Evolutionary conservation across 768 basidiomycete genomes (phyloP), one percentile per base, ranked within the genome.

Genomic region (Russula compacta): DNA sequence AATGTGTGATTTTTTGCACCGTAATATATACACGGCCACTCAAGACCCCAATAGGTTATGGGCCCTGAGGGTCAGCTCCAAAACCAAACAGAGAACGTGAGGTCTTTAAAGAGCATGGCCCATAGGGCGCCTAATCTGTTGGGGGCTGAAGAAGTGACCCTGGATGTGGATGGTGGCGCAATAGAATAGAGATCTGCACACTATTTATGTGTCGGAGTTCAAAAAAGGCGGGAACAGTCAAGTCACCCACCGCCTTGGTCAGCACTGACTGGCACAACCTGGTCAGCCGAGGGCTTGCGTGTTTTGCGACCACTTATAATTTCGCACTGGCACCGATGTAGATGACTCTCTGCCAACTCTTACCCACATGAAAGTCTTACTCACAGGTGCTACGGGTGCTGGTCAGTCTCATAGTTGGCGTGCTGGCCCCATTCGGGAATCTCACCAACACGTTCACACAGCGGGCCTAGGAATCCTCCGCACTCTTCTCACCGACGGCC

Each of bases 401-500:
- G 63, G 65, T 66, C 32, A 50, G 65, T 58, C 24, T 7, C 6
- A 19, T 1, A 15, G 6, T 11, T 17, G 1, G 12, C 33, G 4
- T 33, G 1, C 6, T 49, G 36, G 15, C 10, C 19, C 6, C 15
- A 10, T n/a, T 33, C 10, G 9, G 33, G 29, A 21, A 38, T 12
- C 58, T 48, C 48, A 48, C 39, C 4, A 40, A 32, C 15, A 0
- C 17, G 4, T 29, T 52, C 19, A 21, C 58, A 59, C 56, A 67
- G 68, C 68, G n/a, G 70, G 70, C 44, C 63, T 71, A 4, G 64
- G 63, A 12, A 53, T 60, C 21, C 55, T 68, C 6, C 67, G 67
- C 33, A 55, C 59, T 50, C 68, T 62, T 40, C 63, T 69, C 9
- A 52, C 60, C 7, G 61, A 66, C 42, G 55, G 60, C 10, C 35